These are phyloP conservation scores for Metschnikowia anglica DNA, from an alignment of 805 yeast species.

Conservation along the genomic window DNA sequence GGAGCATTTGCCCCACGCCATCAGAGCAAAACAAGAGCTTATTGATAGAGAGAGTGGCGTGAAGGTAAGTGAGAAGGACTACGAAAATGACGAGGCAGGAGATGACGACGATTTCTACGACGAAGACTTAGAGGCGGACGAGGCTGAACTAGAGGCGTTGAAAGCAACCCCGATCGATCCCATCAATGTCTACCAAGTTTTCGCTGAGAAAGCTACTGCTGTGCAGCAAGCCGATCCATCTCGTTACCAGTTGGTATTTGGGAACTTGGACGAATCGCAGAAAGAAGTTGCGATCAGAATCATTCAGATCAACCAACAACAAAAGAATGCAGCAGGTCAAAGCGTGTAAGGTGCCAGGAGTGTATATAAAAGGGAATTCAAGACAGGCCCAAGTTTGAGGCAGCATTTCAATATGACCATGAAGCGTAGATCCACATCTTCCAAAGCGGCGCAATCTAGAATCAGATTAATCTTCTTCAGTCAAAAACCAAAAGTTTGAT, in stretches of 20 bases:
- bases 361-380: conserved; percentile 6
- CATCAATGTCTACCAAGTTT: conserved; percentile 66
- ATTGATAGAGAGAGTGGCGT: conserved; percentile 38
- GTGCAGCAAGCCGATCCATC: conserved; percentile 49
- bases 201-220: conserved; percentile 52
- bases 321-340: conserved; percentile 13
- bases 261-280: conserved; percentile 37
- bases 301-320: conserved; percentile 24
- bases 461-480: too few relatives aligned
- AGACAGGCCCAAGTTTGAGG: conserved; percentile 2
- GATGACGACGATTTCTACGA: conserved; percentile 27
- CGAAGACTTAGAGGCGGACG: conserved; percentile 51
- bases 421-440: not conserved
- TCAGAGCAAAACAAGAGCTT: conserved; percentile 46
- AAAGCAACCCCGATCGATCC: conserved; percentile 77
- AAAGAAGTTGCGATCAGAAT: conserved; percentile 32
- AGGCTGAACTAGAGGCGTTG: conserved; percentile 79
- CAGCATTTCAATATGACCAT: not conserved
- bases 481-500: not conserved
- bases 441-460: not conserved
- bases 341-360: conserved; percentile 2
- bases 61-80: conserved; percentile 27
- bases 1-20: conserved; percentile 49
- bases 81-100: conserved; percentile 26
- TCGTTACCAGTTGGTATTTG: conserved; percentile 50